These are phyloP conservation scores for Tilletia indica DNA, from an alignment of 1,284 basidiomycete species.

Conservation along the genomic window DNA sequence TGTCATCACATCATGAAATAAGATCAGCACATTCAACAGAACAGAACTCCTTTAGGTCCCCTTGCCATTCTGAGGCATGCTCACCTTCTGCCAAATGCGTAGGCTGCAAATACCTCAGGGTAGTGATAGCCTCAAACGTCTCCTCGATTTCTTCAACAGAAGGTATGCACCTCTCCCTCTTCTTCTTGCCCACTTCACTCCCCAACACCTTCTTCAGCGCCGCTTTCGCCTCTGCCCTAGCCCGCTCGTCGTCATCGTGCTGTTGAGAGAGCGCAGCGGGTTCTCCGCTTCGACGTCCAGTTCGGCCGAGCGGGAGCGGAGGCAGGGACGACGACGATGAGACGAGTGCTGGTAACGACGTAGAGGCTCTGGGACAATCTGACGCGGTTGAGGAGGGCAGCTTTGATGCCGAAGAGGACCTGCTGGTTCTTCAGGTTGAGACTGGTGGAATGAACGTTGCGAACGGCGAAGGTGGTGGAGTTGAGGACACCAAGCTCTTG, in stretches of 20 bases:
- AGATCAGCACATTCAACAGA: too few relatives aligned
- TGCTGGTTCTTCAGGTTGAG: slow-evolving; percentile 16
- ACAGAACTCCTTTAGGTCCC: too few relatives aligned
- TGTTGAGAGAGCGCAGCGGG: not conserved
- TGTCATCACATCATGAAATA: too few relatives aligned
- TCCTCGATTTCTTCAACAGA: slow-evolving; percentile 64
- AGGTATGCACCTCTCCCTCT: slow-evolving; percentile 31
- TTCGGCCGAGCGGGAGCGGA: too few relatives aligned
- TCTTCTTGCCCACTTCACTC: slow-evolving; percentile 17
- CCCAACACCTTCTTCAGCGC: slow-evolving; percentile 25
- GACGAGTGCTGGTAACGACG: slow-evolving; percentile 8
- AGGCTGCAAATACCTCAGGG: slow-evolving; percentile 90
- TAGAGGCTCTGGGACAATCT: not conserved
- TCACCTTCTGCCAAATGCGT: slow-evolving; percentile 81
- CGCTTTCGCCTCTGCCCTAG: slow-evolving; percentile 32
- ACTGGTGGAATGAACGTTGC: slow-evolving; percentile 8
- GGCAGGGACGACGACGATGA: slow-evolving; percentile 15
- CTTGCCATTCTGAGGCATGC: too few relatives aligned
- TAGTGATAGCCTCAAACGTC: slow-evolving; percentile 87
- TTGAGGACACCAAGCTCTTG: slow-evolving; percentile 10
- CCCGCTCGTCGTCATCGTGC: slow-evolving; percentile 32
- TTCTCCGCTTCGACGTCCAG: too few relatives aligned
- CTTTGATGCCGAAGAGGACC: slow-evolving; percentile 9
- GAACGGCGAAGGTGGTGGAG: not conserved
- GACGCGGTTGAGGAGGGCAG: slow-evolving; percentile 13